Base-by-base conservation (phyloP, 108 stramenopile genomes). In the Cyclotella baltica region DNA sequence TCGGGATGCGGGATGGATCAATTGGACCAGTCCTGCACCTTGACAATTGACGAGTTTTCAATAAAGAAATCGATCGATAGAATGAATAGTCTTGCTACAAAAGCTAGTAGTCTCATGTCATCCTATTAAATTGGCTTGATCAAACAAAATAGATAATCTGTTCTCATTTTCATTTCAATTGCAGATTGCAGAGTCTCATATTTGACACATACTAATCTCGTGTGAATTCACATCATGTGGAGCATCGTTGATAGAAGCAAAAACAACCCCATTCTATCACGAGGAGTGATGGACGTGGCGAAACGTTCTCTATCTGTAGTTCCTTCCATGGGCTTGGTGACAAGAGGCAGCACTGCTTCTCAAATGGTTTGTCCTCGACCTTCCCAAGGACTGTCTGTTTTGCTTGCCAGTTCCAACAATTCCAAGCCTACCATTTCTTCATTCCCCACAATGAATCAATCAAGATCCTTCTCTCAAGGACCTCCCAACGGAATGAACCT, bases 401-500 rank as follows among this genome's bases (percentile, higher is more conserved):
- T 43, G 6, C 40, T 6, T 10, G 6, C 40, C 40, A 43, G 13
- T 43, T 13, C 6, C 40, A 43, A 43, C 40, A 43, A 43, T 13
- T 43, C 13, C 10, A 10, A 10, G 40, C 13, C 40, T 10, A 3
- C 23, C 35, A 1, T 33, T 20, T 2, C 25, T 1, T 18, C 20
- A 11, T 19, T 13, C 47, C 31, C 50, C 8, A 16, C 0, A 8
- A 13, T 18, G 22, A 29, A 28, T 13, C 47, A 48, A 68, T 8
- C 50, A 4, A 29, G 46, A 16, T 29, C 43, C 43, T 57, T 62
- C 46, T 65, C 64, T 29, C 61, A 73, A 34, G n/a, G n/a, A n/a
- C 73, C 62, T 15, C 59, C 59, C 59, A 27, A 27, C 13, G 59
- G 59, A 5, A 72, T 72, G 59, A 72, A 72, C 25, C 63, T 75